Evolutionary conservation across 2,329 filamentous ascomycete species (phyloP).

Genomic region (Cyanodermella asteris): DNA sequence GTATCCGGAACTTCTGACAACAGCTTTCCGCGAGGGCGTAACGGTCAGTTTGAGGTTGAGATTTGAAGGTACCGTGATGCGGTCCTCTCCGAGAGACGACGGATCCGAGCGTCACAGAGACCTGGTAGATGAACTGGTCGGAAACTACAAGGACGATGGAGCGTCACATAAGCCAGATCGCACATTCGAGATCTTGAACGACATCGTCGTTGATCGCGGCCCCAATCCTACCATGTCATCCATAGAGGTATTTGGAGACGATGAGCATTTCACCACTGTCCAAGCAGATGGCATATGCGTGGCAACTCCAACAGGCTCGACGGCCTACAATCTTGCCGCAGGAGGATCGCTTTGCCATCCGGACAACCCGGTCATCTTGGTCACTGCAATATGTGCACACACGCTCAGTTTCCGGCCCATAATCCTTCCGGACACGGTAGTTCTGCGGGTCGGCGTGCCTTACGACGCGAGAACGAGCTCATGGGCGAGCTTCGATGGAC

Average conservation of each 20-base stretch:
- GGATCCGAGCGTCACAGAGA: conserved; percentile 29
- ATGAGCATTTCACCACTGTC: conserved; percentile 70
- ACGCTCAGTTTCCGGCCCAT: conserved; percentile 92
- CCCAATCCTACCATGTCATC: conserved; percentile 88
- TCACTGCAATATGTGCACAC: conserved; percentile 86
- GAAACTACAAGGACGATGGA: conserved; percentile 62
- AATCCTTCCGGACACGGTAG: conserved; percentile 87
- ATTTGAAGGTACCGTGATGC: conserved; percentile 89
- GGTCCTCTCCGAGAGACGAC: conserved; percentile 31
- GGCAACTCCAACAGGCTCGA: conserved; percentile 82
- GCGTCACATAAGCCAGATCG: conserved; percentile 68
- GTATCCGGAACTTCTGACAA: conserved; percentile 45
- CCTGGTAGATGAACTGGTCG: conserved; percentile 74
- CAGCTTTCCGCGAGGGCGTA: conserved; percentile 60
- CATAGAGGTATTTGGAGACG: conserved; percentile 81
- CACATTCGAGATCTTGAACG: conserved; percentile 80
- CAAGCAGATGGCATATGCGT: conserved; percentile 86
- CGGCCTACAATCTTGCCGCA: conserved; percentile 85
- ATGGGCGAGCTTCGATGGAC: conserved; percentile 96
- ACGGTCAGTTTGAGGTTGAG: conserved; percentile 70
- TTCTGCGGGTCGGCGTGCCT: conserved; percentile 79
- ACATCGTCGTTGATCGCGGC: conserved; percentile 86
- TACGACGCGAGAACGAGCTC: conserved; percentile 74
- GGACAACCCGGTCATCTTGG: conserved; percentile 85
- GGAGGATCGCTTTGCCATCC: conserved; percentile 91